phyloP scores from a whole-genome alignment of 2,329 filamentous ascomycete species.

The Trichoderma sp. region DNA sequence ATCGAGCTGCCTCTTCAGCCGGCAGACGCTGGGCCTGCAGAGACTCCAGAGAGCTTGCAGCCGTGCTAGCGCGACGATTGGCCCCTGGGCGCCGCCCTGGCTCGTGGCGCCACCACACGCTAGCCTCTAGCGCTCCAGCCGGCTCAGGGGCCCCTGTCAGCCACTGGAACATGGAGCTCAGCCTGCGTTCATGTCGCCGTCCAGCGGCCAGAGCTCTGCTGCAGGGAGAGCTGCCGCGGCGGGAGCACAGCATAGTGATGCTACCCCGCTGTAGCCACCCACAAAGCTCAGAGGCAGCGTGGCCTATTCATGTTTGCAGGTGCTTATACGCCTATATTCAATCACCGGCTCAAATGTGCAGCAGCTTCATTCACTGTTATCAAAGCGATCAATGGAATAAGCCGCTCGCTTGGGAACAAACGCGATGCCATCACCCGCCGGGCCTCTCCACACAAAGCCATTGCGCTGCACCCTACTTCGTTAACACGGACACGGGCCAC shows the following conservation, averaged over 20 bases:
- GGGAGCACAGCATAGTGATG: slow-evolving; percentile 1
- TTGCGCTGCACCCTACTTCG: not conserved
- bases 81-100: slow-evolving; percentile 23
- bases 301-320: not conserved
- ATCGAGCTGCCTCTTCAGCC: slow-evolving; percentile 23
- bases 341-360: not conserved
- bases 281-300: not conserved
- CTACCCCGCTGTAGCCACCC: slow-evolving; percentile 5
- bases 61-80: slow-evolving; percentile 22
- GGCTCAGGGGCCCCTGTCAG: slow-evolving; percentile 14
- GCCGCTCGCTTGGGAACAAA: not conserved
- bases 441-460: slow-evolving; percentile 12
- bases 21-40: slow-evolving; percentile 3
- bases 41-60: not conserved
- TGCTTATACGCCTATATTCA: no score
- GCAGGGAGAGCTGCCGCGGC: slow-evolving; percentile 2
- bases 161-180: slow-evolving; percentile 6
- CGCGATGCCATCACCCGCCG: slow-evolving; percentile 8
- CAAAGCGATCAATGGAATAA: not conserved
- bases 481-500: slow-evolving; percentile 19
- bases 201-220: slow-evolving; percentile 2
- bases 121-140: slow-evolving; percentile 11
- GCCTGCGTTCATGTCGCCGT: not conserved
- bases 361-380: not conserved
- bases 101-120: slow-evolving; percentile 22